Base-by-base conservation (phyloP, 179 eudicot genomes). In the Vitellaria paradoxa region DNA sequence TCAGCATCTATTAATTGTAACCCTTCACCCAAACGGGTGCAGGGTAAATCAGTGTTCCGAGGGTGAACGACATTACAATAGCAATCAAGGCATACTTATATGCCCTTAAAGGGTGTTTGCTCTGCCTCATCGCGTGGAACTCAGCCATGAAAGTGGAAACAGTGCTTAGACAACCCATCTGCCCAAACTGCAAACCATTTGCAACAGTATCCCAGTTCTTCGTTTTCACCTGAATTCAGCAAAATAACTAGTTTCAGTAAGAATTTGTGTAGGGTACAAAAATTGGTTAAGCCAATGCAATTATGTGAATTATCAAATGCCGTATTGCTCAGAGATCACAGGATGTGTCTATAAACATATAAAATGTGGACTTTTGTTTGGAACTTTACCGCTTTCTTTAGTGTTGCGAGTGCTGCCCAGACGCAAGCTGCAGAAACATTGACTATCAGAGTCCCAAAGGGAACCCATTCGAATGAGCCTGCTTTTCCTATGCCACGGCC, bases 141-240 rank as follows among this genome's bases (percentile, higher is more conserved):
- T n/a, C n/a, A n/a, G n/a, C n/a, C n/a, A 92, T 83, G 81, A 92
- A 91, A 9, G 98, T 94, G 8, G 98, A 94, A 26, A 93, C 98
- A 6, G 98, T 92, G 82, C 97, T n/a, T n/a, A n/a, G n/a, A n/a
- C 95, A 90, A 65, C 98, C 96, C 85, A 89, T 65, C 30, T 92
- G 76, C 1, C 98, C 98, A 40, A 94, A 82, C 73, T 92, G 96
- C 11, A 94, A 55, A 9, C 92, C 98, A 14, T 86, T 52, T 6
- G 92, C 92, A 14, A 88, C 78, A 0, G 92, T 88, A 74, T 85
- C 82, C 40, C 90, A 90, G 11, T 76, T 74, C 65, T 79, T 73
- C 0, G 87, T 90, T 0, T 85, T 78, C 45, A 85, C 97, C 98
- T 94, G 79, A 66, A 79, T 17, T 30, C 37, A 17, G 11, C 50